Percentiles rank a stretch among this genome's conserved stretches.
Conservation (phyloP, 805 yeast species). For the Pichia deserticola region DNA sequence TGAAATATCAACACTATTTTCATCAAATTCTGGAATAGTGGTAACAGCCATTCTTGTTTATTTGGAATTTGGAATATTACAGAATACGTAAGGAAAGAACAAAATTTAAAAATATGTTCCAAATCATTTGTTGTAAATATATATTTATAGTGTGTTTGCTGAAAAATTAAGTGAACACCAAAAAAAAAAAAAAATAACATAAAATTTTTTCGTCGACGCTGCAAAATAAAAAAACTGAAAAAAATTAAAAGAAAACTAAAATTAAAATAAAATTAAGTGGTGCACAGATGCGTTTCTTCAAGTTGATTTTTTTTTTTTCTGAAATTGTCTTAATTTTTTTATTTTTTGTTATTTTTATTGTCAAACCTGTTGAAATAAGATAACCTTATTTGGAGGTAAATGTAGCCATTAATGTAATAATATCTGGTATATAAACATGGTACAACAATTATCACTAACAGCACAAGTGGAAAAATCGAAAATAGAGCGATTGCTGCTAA, state of each 20-base stretch:
- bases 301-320: no score
- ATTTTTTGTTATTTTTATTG: no score
- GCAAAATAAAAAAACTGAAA: neutral
- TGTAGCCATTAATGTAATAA: no score
- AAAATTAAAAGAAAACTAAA: neutral
- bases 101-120: no score
- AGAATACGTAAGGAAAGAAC: no score
- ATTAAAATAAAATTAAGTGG: neutral
- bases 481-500: constrained; percentile 36
- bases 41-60: constrained; percentile 14
- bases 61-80: no score
- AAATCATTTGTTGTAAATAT: no score
- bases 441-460: constrained; percentile 45
- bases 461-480: constrained; percentile 37
- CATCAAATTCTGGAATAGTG: constrained; percentile 21
- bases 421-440: constrained; percentile 29
- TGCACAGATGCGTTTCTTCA: neutral
- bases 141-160: no score
- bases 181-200: neutral
- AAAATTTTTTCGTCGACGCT: neutral
- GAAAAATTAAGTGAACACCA: no score
- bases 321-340: no score
- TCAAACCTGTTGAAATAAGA: no score
- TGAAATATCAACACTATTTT: constrained; percentile 38
- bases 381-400: no score